phyloP scores from a whole-genome alignment of 1,284 basidiomycete genomes.

The Xanthoconium separans region DNA sequence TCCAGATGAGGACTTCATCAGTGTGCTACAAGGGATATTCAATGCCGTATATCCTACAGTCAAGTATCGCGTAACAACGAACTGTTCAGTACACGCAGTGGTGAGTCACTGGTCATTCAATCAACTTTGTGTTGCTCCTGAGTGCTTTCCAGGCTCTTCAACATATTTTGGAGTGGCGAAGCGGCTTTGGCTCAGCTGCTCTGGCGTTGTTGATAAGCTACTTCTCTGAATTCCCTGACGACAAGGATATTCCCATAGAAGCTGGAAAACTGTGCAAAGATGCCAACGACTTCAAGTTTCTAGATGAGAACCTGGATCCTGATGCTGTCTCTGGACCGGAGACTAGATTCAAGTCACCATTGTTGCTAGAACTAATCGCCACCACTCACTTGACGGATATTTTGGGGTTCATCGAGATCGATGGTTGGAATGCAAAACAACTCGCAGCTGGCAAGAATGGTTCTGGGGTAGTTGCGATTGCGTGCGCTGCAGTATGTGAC shows the following conservation, averaged over 20 bases:
- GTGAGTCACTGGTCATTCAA: not conserved
- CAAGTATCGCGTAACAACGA: not conserved
- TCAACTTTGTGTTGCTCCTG: not conserved
- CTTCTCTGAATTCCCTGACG: not conserved
- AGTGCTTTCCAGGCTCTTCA: not conserved
- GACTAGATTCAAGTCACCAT: not conserved
- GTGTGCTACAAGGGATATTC: not conserved
- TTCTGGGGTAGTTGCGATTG: not conserved
- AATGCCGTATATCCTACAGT: not conserved
- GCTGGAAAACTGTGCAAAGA: not conserved
- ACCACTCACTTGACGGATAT: not conserved
- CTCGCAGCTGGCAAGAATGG: not conserved
- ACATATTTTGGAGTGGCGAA: not conserved
- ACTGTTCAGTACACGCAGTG: not conserved
- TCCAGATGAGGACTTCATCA: not conserved
- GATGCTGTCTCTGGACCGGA: not conserved
- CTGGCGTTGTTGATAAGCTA: conserved; percentile 1
- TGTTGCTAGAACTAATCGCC: not conserved
- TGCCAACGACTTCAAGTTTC: not conserved
- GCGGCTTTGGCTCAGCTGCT: not conserved
- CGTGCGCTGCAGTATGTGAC: not conserved
- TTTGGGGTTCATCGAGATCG: not conserved
- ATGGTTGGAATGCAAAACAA: not conserved
- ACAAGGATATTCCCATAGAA: not conserved
- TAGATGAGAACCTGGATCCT: not conserved